Base-by-base conservation (phyloP, 495 filamentous ascomycete species). In the Hapsidospora chrysogenum region DNA sequence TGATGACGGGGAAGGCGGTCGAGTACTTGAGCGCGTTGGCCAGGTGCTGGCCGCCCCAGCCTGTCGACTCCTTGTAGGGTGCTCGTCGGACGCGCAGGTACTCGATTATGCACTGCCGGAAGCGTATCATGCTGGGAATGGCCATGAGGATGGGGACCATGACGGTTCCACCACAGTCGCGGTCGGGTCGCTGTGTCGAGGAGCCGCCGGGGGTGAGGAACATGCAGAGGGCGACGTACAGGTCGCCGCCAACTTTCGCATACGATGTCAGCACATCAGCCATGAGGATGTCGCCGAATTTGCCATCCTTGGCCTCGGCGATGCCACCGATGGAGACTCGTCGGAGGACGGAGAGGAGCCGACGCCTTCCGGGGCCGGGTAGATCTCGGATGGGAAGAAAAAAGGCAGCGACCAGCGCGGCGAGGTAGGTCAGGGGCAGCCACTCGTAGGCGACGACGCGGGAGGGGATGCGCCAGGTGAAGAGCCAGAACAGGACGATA, bases 211-310 rank as follows among this genome's bases (percentile, higher is more conserved):
- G 38, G 0, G 63, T 50, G 43, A 94, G 66, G 56, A 93, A 85
- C 85, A 93, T 92, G 69, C 85, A 95, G 28, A 80, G 58, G 20
- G 76, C 72, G 32, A 94, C 74, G 50, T 78, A 89, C n/a, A 94
- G 57, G 52, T 96, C 92, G 3, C 75, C 86, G 2, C 95, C 60
- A 17, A 94, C 75, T 46, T 85, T 92, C 29, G 89, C 77, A 52
- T 96, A 97, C 43, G 80, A 87, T 7, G 89, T 97, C 39, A 97
- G 57, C 22, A 79, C 86, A 66, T 97, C 89, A 6, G 89, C 85
- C n/a, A 96, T 66, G 27, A 97, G 59, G 37, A 96, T 77, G 49
- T 97, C 89, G 28, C 81, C 85, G 46, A 97, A 97, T 37, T 86
- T 92, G 25, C 82, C 82, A 58, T 85, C 74, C 33, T 78, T 70